A percentile compares a stretch with the other conserved stretches of the same genome.
Conservation (phyloP, 352 stramenopile genomes). For the Globisporangium carolinianum region DNA sequence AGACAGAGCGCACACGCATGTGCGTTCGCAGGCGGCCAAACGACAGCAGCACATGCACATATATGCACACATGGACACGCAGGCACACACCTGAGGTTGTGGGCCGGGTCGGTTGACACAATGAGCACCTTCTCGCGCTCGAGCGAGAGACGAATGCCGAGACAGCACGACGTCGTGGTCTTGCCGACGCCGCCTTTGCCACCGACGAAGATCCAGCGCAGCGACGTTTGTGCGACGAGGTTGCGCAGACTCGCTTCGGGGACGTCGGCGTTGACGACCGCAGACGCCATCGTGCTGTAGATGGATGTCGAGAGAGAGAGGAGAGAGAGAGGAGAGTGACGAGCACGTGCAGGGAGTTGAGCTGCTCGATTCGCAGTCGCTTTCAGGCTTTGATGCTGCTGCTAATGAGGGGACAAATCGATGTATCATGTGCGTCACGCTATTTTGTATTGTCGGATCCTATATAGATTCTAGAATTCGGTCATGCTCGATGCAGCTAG, state of each 20-base stretch:
- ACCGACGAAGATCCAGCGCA: conserved; percentile 95
- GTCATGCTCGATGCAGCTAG: too few relatives aligned
- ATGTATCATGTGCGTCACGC: background rate
- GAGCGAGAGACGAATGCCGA: conserved; percentile 90
- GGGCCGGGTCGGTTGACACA: conserved; percentile 98
- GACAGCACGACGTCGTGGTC: conserved; percentile 97
- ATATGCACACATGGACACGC: background rate
- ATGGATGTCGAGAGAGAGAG: background rate
- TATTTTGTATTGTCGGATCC: background rate
- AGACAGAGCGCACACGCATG: too few relatives aligned
- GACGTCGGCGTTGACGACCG: conserved; percentile 29
- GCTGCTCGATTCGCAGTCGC: too few relatives aligned
- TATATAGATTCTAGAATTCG: background rate
- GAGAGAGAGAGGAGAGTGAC: background rate
- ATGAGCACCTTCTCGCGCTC: conserved; percentile 95
- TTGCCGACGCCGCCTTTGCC: conserved; percentile 95
- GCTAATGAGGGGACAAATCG: background rate
- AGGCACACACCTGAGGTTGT: conserved; percentile 90
- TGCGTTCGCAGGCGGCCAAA: background rate
- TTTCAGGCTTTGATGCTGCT: too few relatives aligned
- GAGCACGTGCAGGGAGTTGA: too few relatives aligned
- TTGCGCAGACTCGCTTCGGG: conserved; percentile 88
- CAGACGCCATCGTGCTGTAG: conserved; percentile 10
- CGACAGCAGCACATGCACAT: background rate
- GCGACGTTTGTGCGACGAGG: conserved; percentile 81